phyloP scores from a whole-genome alignment of 805 yeast genomes.

The Lachancea sp. region DNA sequence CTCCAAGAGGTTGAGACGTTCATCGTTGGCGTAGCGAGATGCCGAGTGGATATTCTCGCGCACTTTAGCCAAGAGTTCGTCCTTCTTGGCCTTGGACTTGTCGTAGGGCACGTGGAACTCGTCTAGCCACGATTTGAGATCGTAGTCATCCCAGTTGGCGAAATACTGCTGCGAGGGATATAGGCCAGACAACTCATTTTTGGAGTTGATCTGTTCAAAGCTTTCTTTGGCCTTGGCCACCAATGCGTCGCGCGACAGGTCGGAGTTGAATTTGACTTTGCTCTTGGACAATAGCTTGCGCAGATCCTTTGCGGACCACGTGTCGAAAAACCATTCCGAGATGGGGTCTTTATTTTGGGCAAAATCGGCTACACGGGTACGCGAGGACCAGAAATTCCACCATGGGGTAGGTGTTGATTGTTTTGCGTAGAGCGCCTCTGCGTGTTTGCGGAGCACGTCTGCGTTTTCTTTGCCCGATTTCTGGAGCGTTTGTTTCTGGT shows the following conservation, averaged over 20 bases:
- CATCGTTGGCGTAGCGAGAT: slow-evolving; percentile 34
- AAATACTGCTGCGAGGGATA: slow-evolving; percentile 51
- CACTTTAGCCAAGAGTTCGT: slow-evolving; percentile 41
- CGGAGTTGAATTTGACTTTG: slow-evolving; percentile 27
- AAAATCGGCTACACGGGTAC: slow-evolving; percentile 4
- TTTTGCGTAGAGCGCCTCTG: slow-evolving; percentile 18
- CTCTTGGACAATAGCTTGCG: slow-evolving; percentile 30
- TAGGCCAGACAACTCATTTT: slow-evolving; percentile 35
- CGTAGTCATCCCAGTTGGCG: slow-evolving; percentile 46
- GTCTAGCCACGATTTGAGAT: slow-evolving; percentile 44
- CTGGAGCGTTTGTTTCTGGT: slow-evolving; percentile 22
- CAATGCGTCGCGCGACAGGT: slow-evolving; percentile 36
- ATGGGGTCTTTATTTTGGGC: slow-evolving; percentile 12
- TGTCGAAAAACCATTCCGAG: slow-evolving; percentile 43
- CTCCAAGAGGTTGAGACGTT: slow-evolving; percentile 36
- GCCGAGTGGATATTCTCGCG: slow-evolving; percentile 40
- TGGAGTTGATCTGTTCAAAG: slow-evolving; percentile 35
- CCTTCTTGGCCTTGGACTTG: slow-evolving; percentile 37
- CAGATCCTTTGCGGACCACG: slow-evolving; percentile 38
- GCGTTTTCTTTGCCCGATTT: slow-evolving; percentile 15
- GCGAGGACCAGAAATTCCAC: slow-evolving; percentile 27
- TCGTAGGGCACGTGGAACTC: slow-evolving; percentile 37
- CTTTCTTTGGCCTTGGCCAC: slow-evolving; percentile 37
- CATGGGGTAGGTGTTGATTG: slow-evolving; percentile 23
- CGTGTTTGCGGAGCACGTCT: slow-evolving; percentile 23